These are phyloP conservation scores for Daldinia eschscholtzii DNA, from an alignment of 2,329 filamentous ascomycete species.

Conservation along the genomic window DNA sequence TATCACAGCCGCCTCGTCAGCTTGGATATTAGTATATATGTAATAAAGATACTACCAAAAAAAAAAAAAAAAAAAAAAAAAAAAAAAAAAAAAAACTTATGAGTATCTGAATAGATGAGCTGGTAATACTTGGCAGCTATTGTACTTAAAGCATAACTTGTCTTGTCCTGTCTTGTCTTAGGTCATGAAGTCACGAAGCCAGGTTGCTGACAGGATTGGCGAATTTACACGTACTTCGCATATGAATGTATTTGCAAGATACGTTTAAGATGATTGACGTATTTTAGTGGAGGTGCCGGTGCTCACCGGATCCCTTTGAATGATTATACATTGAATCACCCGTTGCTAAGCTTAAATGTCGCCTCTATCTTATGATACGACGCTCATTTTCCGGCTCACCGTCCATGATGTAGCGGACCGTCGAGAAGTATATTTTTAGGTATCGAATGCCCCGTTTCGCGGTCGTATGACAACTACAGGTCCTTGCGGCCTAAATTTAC, in stretches of 20 bases:
- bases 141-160: not conserved
- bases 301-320: not conserved
- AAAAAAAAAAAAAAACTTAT: too few species aligned
- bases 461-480: constrained; percentile 7
- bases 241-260: not conserved
- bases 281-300: not conserved
- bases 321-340: constrained; percentile 17
- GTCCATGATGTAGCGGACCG: not conserved
- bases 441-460: not conserved
- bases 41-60: too few species aligned
- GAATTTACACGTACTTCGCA: not conserved
- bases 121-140: not conserved
- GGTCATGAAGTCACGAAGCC: constrained; percentile 1
- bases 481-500: not conserved
- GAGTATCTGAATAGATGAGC: not conserved
- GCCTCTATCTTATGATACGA: constrained; percentile 18
- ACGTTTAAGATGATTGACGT: not conserved
- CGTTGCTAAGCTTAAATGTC: constrained; percentile 8
- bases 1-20: not conserved
- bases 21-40: not conserved
- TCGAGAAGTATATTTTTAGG: constrained; percentile 3
- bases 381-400: not conserved
- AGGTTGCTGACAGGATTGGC: not conserved
- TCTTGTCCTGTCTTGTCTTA: not conserved
- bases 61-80: too few species aligned